Evolutionary conservation across 2,329 filamentous ascomycete species (phyloP).

Genomic region (Penicillium paneum): DNA sequence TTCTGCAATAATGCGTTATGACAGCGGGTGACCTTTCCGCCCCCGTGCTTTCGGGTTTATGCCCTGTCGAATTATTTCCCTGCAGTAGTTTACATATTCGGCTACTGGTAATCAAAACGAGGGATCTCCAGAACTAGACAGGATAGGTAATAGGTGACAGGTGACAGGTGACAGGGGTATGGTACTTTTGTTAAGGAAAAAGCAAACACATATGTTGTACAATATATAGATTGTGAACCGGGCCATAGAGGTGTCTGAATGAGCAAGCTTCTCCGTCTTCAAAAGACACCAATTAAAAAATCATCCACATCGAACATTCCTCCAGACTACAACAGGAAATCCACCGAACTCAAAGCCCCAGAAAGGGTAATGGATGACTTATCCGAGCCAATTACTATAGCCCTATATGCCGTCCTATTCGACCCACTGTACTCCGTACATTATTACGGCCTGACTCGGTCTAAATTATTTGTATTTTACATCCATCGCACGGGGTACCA

Average conservation of each 20-base stretch:
- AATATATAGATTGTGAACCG: not conserved
- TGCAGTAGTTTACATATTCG: not conserved
- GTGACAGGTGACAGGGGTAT: not conserved
- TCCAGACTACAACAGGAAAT: not conserved
- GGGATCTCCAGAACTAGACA: not conserved
- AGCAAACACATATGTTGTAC: not conserved
- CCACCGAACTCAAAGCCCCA: not conserved
- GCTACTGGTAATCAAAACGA: too few species aligned
- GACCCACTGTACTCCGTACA: not conserved
- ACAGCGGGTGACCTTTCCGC: conserved; percentile 2
- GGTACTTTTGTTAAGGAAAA: not conserved
- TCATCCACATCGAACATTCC: not conserved
- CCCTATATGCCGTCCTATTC: not conserved
- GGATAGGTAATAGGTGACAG: too few species aligned
- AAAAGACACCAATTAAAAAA: not conserved
- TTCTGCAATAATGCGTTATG: not conserved
- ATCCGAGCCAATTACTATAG: not conserved
- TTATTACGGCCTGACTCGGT: not conserved
- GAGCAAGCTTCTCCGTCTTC: not conserved
- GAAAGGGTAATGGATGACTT: not conserved
- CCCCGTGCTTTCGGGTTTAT: not conserved
- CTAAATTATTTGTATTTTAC: too few species aligned
- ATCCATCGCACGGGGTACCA: not conserved
- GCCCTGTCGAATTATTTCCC: not conserved
- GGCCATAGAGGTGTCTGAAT: not conserved